Conservation (phyloP, 306 rosid species). For the Lathyrus oleraceus region DNA sequence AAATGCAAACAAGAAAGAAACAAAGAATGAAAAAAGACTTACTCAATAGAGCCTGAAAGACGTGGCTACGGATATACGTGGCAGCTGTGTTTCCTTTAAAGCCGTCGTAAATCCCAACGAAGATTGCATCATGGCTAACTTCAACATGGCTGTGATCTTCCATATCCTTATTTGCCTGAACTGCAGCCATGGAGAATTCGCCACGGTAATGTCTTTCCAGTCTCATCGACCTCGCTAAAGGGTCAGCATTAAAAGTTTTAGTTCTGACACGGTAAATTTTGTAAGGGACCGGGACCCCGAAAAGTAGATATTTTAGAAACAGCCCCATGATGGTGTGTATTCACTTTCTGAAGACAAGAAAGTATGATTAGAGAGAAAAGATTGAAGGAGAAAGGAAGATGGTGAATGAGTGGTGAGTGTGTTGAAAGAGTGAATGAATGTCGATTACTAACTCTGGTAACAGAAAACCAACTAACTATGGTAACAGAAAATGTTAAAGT, state of each 20-base stretch:
- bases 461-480: neutral
- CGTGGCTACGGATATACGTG: neutral
- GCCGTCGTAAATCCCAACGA: slow-evolving; percentile 7
- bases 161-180: neutral
- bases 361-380: neutral
- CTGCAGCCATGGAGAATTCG: slow-evolving; percentile 2
- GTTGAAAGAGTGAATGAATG: neutral
- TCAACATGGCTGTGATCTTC: neutral
- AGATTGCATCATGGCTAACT: too few species aligned
- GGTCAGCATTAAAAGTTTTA: neutral
- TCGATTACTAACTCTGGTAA: neutral
- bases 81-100: neutral
- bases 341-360: neutral
- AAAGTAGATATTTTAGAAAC: neutral
- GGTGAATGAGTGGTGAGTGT: neutral
- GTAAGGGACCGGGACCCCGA: neutral
- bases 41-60: neutral
- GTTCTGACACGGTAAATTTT: neutral
- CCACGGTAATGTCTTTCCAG: neutral
- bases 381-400: neutral
- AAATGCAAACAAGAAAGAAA: neutral
- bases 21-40: neutral
- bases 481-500: neutral
- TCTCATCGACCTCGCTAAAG: neutral
- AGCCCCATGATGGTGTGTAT: neutral